Evolutionary conservation across 257 asterid species (phyloP).

Genomic region (Coffea canephora): DNA sequence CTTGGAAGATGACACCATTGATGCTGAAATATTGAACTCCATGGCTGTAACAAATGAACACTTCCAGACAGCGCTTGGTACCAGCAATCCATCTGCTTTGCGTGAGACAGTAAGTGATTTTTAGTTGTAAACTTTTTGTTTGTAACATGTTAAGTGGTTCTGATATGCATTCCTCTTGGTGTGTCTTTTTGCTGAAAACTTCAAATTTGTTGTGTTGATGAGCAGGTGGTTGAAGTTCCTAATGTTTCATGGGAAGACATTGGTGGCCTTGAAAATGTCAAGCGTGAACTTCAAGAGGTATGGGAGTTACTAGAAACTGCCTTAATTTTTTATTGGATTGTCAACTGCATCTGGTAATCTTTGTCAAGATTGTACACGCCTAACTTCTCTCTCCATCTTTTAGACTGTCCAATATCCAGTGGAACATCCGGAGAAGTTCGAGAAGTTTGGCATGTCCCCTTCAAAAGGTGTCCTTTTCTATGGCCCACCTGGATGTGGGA

Average conservation of each 20-base stretch:
- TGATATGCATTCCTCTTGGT: background rate
- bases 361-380: background rate
- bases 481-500: constrained; percentile 76
- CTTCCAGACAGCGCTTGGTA: constrained; percentile 56
- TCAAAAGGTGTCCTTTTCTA: constrained; percentile 69
- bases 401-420: constrained; percentile 72
- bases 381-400: constrained; percentile 9
- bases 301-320: background rate
- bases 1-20: constrained; percentile 56
- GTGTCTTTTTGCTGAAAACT: background rate
- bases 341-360: background rate
- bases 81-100: constrained; percentile 61
- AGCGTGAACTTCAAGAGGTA: constrained; percentile 45
- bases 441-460: constrained; percentile 69
- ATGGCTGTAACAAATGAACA: constrained; percentile 61
- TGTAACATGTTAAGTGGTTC: background rate
- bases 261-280: constrained; percentile 40
- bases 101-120: constrained; percentile 47
- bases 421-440: constrained; percentile 66
- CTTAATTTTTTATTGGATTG: background rate
- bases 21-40: constrained; percentile 58
- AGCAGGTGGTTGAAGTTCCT: constrained; percentile 41
- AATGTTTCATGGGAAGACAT: constrained; percentile 40
- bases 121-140: background rate
- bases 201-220: background rate